A percentile compares a stretch with the other conserved stretches of the same genome.
These are phyloP conservation scores for Aureobasidium zeae DNA, from an alignment of 2,329 filamentous ascomycete genomes.

Conservation along the genomic window DNA sequence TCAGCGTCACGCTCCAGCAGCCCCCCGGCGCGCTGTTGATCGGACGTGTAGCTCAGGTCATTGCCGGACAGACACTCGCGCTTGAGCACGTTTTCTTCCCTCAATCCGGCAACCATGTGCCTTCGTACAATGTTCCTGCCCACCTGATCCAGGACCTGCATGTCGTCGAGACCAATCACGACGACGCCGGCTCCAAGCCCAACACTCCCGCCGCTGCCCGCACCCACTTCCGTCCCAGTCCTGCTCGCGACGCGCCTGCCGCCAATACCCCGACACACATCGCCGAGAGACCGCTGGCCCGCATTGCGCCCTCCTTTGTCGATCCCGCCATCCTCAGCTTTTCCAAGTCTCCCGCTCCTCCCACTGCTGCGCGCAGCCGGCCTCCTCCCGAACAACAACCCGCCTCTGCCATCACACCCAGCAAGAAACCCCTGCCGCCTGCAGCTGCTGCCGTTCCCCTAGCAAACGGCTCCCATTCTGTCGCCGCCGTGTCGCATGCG, in stretches of 20 bases:
- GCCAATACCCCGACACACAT: constrained; percentile 8
- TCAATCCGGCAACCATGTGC: constrained; percentile 44
- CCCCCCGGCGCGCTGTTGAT: constrained; percentile 57
- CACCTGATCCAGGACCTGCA: constrained; percentile 51
- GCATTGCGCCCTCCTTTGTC: constrained; percentile 43
- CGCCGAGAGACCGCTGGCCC: constrained; percentile 11
- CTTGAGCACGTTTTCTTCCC: constrained; percentile 56
- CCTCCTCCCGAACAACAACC: constrained; percentile 16
- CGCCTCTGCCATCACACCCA: constrained; percentile 30
- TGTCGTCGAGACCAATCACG: constrained; percentile 28
- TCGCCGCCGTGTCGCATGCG: constrained; percentile 26
- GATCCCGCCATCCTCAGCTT: constrained; percentile 78
- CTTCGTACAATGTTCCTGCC: constrained; percentile 48
- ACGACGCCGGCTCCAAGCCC: constrained; percentile 18
- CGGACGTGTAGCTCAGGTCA: constrained; percentile 60
- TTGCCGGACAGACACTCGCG: constrained; percentile 56
- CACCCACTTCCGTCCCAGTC: constrained; percentile 11
- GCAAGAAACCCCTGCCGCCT: constrained; percentile 31
- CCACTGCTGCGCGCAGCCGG: constrained; percentile 18
- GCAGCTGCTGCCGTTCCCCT: constrained; percentile 29
- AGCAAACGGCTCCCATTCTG: constrained; percentile 31
- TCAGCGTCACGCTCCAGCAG: constrained; percentile 61
- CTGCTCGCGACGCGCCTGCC: not conserved
- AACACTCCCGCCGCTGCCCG: constrained; percentile 17
- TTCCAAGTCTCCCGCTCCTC: constrained; percentile 29